These are phyloP conservation scores for Paragyromitra xinjiangensis DNA, from an alignment of 495 filamentous ascomycete species.

Conservation along the genomic window DNA sequence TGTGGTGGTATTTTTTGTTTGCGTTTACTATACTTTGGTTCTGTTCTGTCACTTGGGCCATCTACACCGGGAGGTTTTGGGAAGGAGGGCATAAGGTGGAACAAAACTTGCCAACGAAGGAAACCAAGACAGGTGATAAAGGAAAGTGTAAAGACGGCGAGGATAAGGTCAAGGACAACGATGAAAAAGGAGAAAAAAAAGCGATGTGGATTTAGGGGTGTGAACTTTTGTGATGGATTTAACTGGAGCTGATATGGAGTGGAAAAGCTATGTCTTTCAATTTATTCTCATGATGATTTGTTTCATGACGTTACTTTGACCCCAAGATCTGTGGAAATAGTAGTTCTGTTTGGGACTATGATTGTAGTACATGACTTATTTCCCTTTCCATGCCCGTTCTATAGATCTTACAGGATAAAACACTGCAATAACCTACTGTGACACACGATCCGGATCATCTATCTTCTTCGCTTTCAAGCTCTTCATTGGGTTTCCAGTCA, in stretches of 20 bases:
- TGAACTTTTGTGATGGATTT: neutral
- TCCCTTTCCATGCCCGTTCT: neutral
- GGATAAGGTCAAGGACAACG: neutral
- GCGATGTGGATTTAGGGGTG: neutral
- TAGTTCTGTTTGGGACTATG: neutral
- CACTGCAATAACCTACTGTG: too few species aligned
- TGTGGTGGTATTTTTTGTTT: slow-evolving; percentile 14
- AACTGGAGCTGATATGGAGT: neutral
- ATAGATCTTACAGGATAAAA: too few species aligned
- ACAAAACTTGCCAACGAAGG: neutral
- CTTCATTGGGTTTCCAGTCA: too few species aligned
- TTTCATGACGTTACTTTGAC: too few species aligned
- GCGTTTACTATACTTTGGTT: neutral
- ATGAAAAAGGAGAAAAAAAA: neutral
- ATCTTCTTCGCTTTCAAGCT: too few species aligned
- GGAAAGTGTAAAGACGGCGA: neutral
- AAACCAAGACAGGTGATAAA: neutral
- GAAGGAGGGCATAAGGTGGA: neutral
- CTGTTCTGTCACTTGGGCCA: neutral
- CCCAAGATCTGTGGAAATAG: too few species aligned
- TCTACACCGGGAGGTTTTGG: neutral
- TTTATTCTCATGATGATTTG: too few species aligned
- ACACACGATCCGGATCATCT: too few species aligned
- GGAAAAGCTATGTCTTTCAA: neutral
- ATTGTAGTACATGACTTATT: neutral